A percentile compares a stretch with the other conserved stretches of the same genome.
Evolutionary conservation across 441 rosid genomes (phyloP).

Genomic region (Erysimum cheiri): DNA sequence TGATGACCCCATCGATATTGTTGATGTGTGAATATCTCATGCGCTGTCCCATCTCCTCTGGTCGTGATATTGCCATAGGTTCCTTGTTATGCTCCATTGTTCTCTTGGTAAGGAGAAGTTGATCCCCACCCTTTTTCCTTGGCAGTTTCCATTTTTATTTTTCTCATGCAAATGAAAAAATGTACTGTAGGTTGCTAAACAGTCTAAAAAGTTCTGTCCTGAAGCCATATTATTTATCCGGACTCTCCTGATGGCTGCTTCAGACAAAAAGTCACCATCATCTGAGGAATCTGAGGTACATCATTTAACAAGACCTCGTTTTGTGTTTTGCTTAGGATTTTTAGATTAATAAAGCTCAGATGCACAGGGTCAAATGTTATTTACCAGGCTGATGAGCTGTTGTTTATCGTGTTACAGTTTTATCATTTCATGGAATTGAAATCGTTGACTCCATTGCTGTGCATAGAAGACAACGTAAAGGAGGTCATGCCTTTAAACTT

Average conservation of each 20-base stretch:
- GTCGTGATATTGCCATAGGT: slow-evolving; percentile 86
- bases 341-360: background rate
- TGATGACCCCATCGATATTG: slow-evolving; percentile 83
- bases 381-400: slow-evolving; percentile 26
- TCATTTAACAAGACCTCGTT: background rate
- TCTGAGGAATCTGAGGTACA: slow-evolving; percentile 66
- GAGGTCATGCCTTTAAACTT: slow-evolving; percentile 74
- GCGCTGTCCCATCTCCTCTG: slow-evolving; percentile 82
- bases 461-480: slow-evolving; percentile 45
- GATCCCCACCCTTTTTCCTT: slow-evolving; percentile 26
- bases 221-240: slow-evolving; percentile 78
- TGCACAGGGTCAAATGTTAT: slow-evolving; percentile 1
- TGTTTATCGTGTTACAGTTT: slow-evolving; percentile 55
- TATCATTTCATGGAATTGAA: slow-evolving; percentile 65
- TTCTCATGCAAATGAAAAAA: slow-evolving; percentile 29
- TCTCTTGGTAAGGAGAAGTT: slow-evolving; percentile 60
- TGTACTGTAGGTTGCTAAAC: slow-evolving; percentile 61
- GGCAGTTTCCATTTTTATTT: slow-evolving; percentile 1
- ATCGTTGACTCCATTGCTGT: slow-evolving; percentile 60
- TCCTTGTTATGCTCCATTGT: slow-evolving; percentile 86
- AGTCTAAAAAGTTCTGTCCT: slow-evolving; percentile 81
- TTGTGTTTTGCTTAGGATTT: background rate
- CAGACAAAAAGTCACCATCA: slow-evolving; percentile 50
- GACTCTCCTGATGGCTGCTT: slow-evolving; percentile 63
- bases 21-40: slow-evolving; percentile 93